These are phyloP conservation scores for Coemansia interrupta DNA, from an alignment of 192 early-diverging fungal genomes.

Conservation along the genomic window DNA sequence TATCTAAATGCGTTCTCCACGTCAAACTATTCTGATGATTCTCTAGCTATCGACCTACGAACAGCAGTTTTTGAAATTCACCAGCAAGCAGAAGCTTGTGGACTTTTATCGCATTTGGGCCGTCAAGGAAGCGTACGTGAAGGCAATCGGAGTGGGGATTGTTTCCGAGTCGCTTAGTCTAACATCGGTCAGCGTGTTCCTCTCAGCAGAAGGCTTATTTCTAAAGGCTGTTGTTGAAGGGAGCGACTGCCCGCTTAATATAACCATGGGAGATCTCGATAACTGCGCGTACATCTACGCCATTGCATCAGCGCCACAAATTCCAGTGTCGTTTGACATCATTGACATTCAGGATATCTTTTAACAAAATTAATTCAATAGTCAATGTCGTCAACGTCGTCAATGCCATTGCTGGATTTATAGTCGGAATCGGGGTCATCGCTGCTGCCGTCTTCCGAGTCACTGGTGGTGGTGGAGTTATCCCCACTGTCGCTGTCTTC, in stretches of 20 bases:
- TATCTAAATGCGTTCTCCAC: background rate
- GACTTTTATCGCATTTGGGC: slow-evolving; percentile 47
- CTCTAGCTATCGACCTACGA: slow-evolving; percentile 34
- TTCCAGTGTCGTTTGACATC: background rate
- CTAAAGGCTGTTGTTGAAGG: background rate
- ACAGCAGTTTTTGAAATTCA: background rate
- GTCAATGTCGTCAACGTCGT: background rate
- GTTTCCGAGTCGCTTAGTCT: slow-evolving; percentile 8
- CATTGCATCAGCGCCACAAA: slow-evolving; percentile 1
- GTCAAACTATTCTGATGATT: background rate
- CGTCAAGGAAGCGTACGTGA: slow-evolving; percentile 44
- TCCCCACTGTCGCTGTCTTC: background rate
- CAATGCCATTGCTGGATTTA: background rate
- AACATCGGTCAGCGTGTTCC: slow-evolving; percentile 12
- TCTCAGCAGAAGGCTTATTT: background rate
- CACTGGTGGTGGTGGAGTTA: background rate
- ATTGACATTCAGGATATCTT: background rate
- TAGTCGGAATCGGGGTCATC: background rate
- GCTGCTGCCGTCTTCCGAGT: background rate
- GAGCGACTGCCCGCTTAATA: background rate
- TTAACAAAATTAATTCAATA: background rate
- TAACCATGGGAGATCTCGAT: background rate
- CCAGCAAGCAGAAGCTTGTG: slow-evolving; percentile 7
- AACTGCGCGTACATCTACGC: background rate
- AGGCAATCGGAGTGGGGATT: slow-evolving; percentile 36